Evolutionary conservation across 345 rosid genomes (phyloP).

Genomic region (Moricandia moricandioides): DNA sequence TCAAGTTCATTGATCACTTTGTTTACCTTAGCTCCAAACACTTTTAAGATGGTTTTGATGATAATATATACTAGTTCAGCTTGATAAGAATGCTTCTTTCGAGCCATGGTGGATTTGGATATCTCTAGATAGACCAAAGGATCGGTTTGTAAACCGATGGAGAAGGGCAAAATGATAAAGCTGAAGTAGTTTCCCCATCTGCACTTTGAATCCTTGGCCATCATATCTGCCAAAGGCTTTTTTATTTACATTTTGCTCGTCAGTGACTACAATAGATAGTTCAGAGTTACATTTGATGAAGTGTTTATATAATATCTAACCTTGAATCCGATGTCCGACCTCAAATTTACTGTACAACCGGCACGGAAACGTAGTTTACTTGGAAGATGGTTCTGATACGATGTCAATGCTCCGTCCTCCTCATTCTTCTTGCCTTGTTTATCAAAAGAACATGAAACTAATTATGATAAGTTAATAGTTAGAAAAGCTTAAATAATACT

Average conservation of each 20-base stretch:
- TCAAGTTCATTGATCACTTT: neutral
- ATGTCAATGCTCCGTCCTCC: neutral
- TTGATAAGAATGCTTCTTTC: constrained; percentile 56
- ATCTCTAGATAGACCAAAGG: constrained; percentile 46
- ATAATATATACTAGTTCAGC: constrained; percentile 29
- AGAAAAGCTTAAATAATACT: neutral
- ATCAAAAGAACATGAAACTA: neutral
- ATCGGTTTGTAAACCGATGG: constrained; percentile 38
- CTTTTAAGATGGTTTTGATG: constrained; percentile 14
- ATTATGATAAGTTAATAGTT: neutral
- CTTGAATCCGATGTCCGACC: constrained; percentile 55
- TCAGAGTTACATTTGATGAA: neutral
- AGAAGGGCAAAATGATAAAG: constrained; percentile 45
- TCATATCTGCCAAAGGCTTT: constrained; percentile 56
- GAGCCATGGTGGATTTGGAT: constrained; percentile 47
- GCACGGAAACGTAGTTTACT: constrained; percentile 42
- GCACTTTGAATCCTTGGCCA: constrained; percentile 43
- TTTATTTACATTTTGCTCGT: neutral
- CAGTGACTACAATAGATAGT: neutral
- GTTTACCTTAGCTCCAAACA: constrained; percentile 45
- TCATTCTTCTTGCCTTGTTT: constrained; percentile 12
- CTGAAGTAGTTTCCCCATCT: constrained; percentile 63
- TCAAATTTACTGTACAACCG: constrained; percentile 48
- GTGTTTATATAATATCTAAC: constrained; percentile 19
- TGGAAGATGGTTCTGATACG: constrained; percentile 29